Conservation (phyloP, 1,139 yeast species). For the Eremothecium sinecaudum region DNA sequence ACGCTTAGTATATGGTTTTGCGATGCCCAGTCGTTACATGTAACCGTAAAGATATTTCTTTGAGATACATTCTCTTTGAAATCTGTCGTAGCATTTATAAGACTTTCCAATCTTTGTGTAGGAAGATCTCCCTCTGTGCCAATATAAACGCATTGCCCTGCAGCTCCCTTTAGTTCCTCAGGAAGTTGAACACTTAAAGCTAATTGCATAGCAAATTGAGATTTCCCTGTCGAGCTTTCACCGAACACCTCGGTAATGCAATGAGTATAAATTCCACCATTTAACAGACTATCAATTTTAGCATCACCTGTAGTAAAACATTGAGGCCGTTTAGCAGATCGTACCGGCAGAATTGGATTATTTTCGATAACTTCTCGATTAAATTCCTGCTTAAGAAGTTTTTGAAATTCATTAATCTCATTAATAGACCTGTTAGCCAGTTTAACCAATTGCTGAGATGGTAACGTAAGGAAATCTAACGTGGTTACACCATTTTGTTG, state of each 20-base stretch:
- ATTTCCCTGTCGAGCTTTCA: conserved; percentile 76
- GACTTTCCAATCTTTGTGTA: conserved; percentile 45
- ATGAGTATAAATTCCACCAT: conserved; percentile 64
- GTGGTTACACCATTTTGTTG: conserved; percentile 30
- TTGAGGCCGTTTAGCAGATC: background rate
- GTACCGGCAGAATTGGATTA: conserved; percentile 8
- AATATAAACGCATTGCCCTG: conserved; percentile 47
- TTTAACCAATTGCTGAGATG: conserved; percentile 36
- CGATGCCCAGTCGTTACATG: conserved; percentile 58
- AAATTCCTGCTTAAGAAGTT: conserved; percentile 26
- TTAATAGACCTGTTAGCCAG: conserved; percentile 39
- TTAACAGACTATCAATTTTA: conserved; percentile 44
- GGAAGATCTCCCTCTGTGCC: conserved; percentile 71
- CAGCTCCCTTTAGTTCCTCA: conserved; percentile 38
- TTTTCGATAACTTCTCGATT: conserved; percentile 13
- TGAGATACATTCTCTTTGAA: conserved; percentile 32
- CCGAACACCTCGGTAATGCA: conserved; percentile 75
- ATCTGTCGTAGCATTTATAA: conserved; percentile 30
- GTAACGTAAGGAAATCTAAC: conserved; percentile 36
- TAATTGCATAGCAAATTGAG: conserved; percentile 63
- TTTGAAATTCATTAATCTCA: conserved; percentile 40
- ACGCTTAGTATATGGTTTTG: conserved; percentile 67
- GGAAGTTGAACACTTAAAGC: conserved; percentile 49
- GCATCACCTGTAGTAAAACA: conserved; percentile 52
- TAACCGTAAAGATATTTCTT: conserved; percentile 49